Evolutionary conservation across 106 monocot genomes (phyloP).

Genomic region (Cymbidium sinense): DNA sequence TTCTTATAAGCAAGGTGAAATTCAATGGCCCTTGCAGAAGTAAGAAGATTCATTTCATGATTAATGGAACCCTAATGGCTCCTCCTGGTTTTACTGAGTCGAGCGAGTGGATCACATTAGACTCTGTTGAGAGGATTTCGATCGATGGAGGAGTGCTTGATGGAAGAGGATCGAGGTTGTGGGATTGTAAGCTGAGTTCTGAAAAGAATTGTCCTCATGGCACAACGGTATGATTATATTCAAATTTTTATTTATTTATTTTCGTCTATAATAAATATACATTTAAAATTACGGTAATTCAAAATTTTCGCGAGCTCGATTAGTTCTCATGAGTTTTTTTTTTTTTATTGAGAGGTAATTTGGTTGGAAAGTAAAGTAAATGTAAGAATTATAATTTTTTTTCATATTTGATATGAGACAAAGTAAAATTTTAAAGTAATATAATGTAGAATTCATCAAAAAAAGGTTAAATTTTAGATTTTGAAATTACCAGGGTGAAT

Average conservation of each 20-base stretch:
- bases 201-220: constrained; percentile 33
- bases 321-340: too few species aligned
- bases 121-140: constrained; percentile 36
- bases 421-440: too few species aligned
- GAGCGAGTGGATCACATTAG: constrained; percentile 43
- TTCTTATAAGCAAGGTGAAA: constrained; percentile 13
- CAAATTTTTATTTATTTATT: background rate
- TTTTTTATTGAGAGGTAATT: too few species aligned
- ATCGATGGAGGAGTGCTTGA: constrained; percentile 50
- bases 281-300: too few species aligned
- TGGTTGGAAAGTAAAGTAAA: too few species aligned
- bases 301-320: background rate
- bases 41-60: constrained; percentile 22
- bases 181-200: constrained; percentile 43
- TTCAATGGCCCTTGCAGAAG: constrained; percentile 52
- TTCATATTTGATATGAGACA: too few species aligned
- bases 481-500: too few species aligned
- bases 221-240: constrained; percentile 23
- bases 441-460: too few species aligned
- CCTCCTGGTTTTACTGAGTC: background rate
- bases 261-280: background rate
- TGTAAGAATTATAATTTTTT: too few species aligned
- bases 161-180: constrained; percentile 45
- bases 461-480: too few species aligned
- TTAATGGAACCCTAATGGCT: constrained; percentile 47